Evolutionary conservation across 2,329 filamentous ascomycete species (phyloP).

Genomic region (Epichloe festucae): DNA sequence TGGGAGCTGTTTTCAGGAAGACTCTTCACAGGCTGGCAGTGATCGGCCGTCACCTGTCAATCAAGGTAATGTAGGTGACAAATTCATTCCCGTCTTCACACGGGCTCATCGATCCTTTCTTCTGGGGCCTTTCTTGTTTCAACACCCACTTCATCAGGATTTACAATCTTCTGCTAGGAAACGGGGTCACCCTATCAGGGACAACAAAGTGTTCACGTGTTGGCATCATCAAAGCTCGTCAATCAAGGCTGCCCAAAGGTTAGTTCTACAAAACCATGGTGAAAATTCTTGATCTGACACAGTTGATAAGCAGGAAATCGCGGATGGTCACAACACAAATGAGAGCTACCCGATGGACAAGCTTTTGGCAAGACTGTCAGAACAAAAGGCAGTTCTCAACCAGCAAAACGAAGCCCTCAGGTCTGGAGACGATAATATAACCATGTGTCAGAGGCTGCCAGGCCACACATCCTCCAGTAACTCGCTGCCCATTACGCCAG

Average conservation of each 20-base stretch:
- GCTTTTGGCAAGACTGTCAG: constrained; percentile 59
- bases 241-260: constrained; percentile 45
- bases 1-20: constrained; percentile 10
- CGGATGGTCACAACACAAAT: constrained; percentile 12
- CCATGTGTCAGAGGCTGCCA: constrained; percentile 17
- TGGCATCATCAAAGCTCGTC: constrained; percentile 40
- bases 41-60: constrained; percentile 8
- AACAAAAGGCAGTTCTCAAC: constrained; percentile 50
- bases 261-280: background rate
- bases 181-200: constrained; percentile 7
- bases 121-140: background rate
- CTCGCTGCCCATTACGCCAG: constrained; percentile 51
- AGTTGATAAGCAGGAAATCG: constrained; percentile 27
- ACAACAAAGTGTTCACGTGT: constrained; percentile 33
- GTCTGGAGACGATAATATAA: constrained; percentile 22
- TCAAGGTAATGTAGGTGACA: constrained; percentile 10
- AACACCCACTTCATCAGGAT: background rate
- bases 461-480: constrained; percentile 41
- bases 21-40: constrained; percentile 8
- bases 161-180: constrained; percentile 9
- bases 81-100: background rate
- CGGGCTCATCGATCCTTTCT: background rate
- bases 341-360: constrained; percentile 52
- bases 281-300: constrained; percentile 5
- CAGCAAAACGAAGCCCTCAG: constrained; percentile 45